Base-by-base conservation (phyloP, 768 basidiomycete genomes). In the Podaxis sp. region DNA sequence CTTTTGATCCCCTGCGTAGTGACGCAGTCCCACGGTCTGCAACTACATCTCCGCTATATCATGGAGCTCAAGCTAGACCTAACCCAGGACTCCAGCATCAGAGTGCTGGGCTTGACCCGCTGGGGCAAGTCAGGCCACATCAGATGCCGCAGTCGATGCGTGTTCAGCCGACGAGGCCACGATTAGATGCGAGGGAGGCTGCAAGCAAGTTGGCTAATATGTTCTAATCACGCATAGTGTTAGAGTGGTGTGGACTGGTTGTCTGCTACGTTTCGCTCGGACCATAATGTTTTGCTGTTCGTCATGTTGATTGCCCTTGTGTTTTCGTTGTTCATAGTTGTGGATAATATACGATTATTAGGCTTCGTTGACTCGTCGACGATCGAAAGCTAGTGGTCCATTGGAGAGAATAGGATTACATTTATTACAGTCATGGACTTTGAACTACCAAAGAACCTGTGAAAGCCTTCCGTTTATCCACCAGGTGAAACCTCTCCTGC, bases 171-270 rank as follows among this genome's bases (percentile, higher is more conserved):
- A 85, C 85, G 41, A 77, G 91, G 66, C 85, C 88, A 49, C 80
- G 89, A 69, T 73, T 96, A 68, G 95, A 97, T 72, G 88, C 94
- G 10, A 81, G 89, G 69, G 88, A 93, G 70, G 92, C 92, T 13
- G 93, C 92, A 20, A 91, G 91, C 72, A 95, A 95, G 73, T 81
- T 95, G 61, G 93, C 93, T 6, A 96, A 95, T 70, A 90, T 92
- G 88, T 91, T 93, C 71, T 93, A 77, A 72, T 49, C 26, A 13
- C 20, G 36, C 26, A 26, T 30, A 22, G 24, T 24, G 12, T 56
- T n/a, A 20, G 54, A 20, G 36, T 24, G 10, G 15, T 24, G 6
- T 50, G 13, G 36, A 26, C 30, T 38, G 8, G 22, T 36, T 24
- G 49, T 48, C n/a, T 55, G n/a, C 20, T 38, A 5, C 36, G 20